Percentiles rank a stretch among this genome's conserved stretches.
Conservation (phyloP, 345 rosid genomes). For the Carallia brachiata region DNA sequence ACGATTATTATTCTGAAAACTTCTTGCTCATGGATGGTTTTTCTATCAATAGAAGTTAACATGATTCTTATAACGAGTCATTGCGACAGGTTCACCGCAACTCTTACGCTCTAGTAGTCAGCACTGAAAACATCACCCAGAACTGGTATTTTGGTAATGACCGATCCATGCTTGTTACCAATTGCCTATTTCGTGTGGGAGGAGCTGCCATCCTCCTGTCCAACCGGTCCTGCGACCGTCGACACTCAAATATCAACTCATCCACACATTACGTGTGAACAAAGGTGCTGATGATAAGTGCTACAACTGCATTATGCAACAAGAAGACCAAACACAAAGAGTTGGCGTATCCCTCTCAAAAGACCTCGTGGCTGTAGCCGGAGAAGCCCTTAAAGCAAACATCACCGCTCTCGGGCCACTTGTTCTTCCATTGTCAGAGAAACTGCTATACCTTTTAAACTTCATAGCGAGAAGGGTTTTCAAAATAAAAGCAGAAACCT, state of each 20-base stretch:
- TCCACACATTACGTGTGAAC: conserved; percentile 19
- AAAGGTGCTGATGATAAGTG: conserved; percentile 23
- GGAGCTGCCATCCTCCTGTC: conserved; percentile 27
- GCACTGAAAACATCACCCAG: conserved; percentile 24
- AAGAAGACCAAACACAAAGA: conserved; percentile 2
- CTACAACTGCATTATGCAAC: conserved; percentile 20
- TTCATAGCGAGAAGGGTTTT: conserved; percentile 1
- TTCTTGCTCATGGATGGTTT: too few species aligned
- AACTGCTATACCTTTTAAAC: conserved; percentile 15
- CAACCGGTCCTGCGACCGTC: conserved; percentile 18
- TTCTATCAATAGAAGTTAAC: too few species aligned
- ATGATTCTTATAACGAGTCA: not conserved
- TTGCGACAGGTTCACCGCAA: conserved; percentile 16
- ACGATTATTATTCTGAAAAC: too few species aligned
- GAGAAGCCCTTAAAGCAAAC: conserved; percentile 20
- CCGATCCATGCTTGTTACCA: conserved; percentile 27
- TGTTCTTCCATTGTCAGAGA: conserved; percentile 25
- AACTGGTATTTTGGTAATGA: conserved; percentile 24
- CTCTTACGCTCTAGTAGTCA: conserved; percentile 27
- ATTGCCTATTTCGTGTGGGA: conserved; percentile 30
- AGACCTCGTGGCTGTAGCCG: conserved; percentile 23
- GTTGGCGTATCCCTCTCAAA: conserved; percentile 20
- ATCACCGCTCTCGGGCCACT: conserved; percentile 22
- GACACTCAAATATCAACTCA: conserved; percentile 20
- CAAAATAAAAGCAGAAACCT: not conserved